Conservation (phyloP, 1,139 yeast genomes). For the Debaryomyces subglobosus region DNA sequence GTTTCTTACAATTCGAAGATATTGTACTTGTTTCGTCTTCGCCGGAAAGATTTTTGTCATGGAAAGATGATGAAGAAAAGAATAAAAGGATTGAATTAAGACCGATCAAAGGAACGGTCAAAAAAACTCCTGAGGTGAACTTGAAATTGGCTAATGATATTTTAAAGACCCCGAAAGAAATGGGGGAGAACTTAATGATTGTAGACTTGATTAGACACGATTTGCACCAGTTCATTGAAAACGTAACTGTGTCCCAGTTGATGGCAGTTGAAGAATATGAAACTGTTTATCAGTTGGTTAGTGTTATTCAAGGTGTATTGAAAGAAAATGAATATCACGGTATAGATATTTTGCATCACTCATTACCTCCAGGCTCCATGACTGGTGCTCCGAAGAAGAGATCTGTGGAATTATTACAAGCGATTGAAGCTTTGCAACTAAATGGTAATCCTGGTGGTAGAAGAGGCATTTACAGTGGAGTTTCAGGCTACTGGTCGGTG, state of each 20-base stretch:
- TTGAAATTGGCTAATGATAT: slow-evolving; percentile 62
- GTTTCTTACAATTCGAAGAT: slow-evolving; percentile 76
- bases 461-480: slow-evolving; percentile 93
- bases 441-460: slow-evolving; percentile 51
- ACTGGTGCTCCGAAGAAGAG: slow-evolving; percentile 98
- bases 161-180: slow-evolving; percentile 85
- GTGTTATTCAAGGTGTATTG: slow-evolving; percentile 76
- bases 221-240: slow-evolving; percentile 65
- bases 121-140: slow-evolving; percentile 57
- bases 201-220: slow-evolving; percentile 95
- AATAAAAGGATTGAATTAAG: slow-evolving; percentile 69
- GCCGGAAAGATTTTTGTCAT: slow-evolving; percentile 88
- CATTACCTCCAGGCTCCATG: slow-evolving; percentile 98
- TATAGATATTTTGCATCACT: slow-evolving; percentile 72
- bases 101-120: slow-evolving; percentile 96
- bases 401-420: slow-evolving; percentile 79
- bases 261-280: slow-evolving; percentile 94
- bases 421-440: slow-evolving; percentile 42
- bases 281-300: slow-evolving; percentile 88
- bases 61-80: slow-evolving; percentile 48
- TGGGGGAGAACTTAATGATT: slow-evolving; percentile 96
- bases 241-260: slow-evolving; percentile 72
- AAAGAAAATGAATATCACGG: slow-evolving; percentile 55
- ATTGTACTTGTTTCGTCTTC: slow-evolving; percentile 80
- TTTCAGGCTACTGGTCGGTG: slow-evolving; percentile 92